Base-by-base conservation (phyloP, 23 red algal species). In the Gracilaria gracilis region DNA sequence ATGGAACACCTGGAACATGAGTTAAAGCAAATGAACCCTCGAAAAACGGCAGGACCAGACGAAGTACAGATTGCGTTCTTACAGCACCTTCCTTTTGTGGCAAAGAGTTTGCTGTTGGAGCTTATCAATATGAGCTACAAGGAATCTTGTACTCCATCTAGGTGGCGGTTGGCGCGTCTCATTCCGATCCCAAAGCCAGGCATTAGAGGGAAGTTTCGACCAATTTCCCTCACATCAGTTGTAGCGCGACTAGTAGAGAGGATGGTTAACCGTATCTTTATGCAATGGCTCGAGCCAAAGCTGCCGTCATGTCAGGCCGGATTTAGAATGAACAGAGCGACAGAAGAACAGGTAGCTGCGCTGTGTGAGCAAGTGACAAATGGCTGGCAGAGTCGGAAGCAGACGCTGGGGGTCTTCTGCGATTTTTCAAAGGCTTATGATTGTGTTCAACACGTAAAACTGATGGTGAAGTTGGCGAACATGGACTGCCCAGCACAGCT, bases 371-470 rank as follows among this genome's bases (percentile, higher is more conserved):
- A 70, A 19, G 17, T 70, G 3, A 70, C 65, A 16, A 9, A 70
- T 38, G 28, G 65, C 3, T 70, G 65, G 65, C 65, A 70, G 34
- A 70, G 34, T 5, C 15, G 65, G 2, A 28, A 25, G 34, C 14
- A 70, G 7, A 70, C 65, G 2, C 28, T 70, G 12, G 65, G 13
- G 1, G 34, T 28, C 65, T 70, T 70, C 4, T 70, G 65, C 17
- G 65, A 70, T 70, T 36, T 70, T 19, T 70, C 65, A 16, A 70
- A 70, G 65, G 65, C 28, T 35, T 70, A 70, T 34, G 65, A 70
- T 25, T n/a, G n/a, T n/a, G n/a, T n/a, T n/a, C n/a, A n/a, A n/a
- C n/a, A n/a, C n/a, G n/a, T n/a, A n/a, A n/a, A n/a, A n/a, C n/a
- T n/a, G n/a, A n/a, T n/a, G n/a, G n/a, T n/a, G n/a, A n/a, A n/a